A percentile compares a stretch with the other conserved stretches of the same genome.
phyloP scores from a whole-genome alignment of 768 basidiomycete species.

The Mycena chlorophos region DNA sequence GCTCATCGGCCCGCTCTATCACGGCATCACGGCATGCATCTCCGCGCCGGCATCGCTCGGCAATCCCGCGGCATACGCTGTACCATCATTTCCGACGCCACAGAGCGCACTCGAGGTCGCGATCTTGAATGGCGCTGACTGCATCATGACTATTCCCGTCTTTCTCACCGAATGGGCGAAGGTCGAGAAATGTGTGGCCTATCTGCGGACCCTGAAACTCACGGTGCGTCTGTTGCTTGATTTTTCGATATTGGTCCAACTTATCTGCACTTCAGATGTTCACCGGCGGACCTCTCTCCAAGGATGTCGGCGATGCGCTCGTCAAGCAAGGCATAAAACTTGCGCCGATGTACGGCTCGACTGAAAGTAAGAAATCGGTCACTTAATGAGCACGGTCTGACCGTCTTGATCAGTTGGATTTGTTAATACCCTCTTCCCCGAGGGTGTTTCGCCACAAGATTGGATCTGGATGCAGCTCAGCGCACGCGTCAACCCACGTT shows the following conservation, averaged over 20 bases:
- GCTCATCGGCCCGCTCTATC: conserved; percentile 31
- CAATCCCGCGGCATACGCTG: conserved; percentile 35
- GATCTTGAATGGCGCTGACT: conserved; percentile 24
- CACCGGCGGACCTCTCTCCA: conserved; percentile 38
- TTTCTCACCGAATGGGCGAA: conserved; percentile 41
- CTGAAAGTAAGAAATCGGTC: conserved; percentile 25
- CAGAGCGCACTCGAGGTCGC: conserved; percentile 9
- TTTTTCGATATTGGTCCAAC: neutral
- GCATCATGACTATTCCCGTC: conserved; percentile 36
- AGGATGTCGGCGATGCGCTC: conserved; percentile 36
- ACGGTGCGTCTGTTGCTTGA: conserved; percentile 23
- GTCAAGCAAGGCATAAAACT: conserved; percentile 35
- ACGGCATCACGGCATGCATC: conserved; percentile 30
- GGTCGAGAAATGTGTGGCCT: conserved; percentile 25
- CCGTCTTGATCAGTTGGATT: neutral
- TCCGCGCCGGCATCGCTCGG: conserved; percentile 31
- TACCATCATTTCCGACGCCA: conserved; percentile 37
- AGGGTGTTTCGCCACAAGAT: conserved; percentile 23
- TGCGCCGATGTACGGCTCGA: conserved; percentile 36
- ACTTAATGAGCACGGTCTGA: neutral
- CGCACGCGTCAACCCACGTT: conserved; percentile 30
- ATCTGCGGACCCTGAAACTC: conserved; percentile 22
- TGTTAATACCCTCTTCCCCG: neutral
- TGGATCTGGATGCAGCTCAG: conserved; percentile 35
- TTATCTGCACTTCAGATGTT: conserved; percentile 25